Percentiles rank a stretch among this genome's conserved stretches.
phyloP scores from a whole-genome alignment of 805 yeast species.

The Schwanniomyces sp. region DNA sequence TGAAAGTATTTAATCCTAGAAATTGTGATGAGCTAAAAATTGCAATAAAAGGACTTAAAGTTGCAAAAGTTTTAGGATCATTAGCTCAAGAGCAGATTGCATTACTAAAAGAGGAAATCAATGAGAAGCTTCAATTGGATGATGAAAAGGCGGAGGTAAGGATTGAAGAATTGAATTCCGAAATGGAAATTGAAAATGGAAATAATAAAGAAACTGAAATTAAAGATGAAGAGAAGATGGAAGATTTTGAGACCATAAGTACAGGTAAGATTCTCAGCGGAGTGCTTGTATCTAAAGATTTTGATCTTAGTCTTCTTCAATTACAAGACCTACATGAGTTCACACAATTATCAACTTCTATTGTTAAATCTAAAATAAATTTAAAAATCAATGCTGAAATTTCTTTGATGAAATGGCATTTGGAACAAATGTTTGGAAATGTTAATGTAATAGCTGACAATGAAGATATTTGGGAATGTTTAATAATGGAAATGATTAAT shows the following conservation, averaged over 20 bases:
- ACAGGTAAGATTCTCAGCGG: slow-evolving; percentile 60
- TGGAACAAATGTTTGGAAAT: slow-evolving; percentile 93
- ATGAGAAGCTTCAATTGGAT: slow-evolving; percentile 42
- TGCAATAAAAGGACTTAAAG: slow-evolving; percentile 77
- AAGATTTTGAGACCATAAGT: slow-evolving; percentile 7
- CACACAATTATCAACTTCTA: slow-evolving; percentile 81
- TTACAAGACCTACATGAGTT: slow-evolving; percentile 87
- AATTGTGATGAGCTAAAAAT: slow-evolving; percentile 80
- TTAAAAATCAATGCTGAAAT: slow-evolving; percentile 78
- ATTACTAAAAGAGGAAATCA: slow-evolving; percentile 50
- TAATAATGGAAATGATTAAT: slow-evolving; percentile 47
- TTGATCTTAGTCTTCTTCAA: slow-evolving; percentile 79
- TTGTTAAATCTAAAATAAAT: slow-evolving; percentile 78
- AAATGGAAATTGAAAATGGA: slow-evolving; percentile 7
- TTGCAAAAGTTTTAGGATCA: slow-evolving; percentile 70
- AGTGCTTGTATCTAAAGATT: slow-evolving; percentile 86
- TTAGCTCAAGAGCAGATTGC: slow-evolving; percentile 46
- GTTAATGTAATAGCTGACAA: slow-evolving; percentile 64
- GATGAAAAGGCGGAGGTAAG: slow-evolving; percentile 43
- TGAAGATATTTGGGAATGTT: slow-evolving; percentile 41
- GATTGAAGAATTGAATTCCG: slow-evolving; percentile 27
- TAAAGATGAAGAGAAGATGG: slow-evolving; percentile 2
- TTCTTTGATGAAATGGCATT: slow-evolving; percentile 82
- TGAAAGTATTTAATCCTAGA: slow-evolving; percentile 87
- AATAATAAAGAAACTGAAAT: slow-evolving; percentile 7